phyloP scores from a whole-genome alignment of 805 yeast genomes.

The Metschnikowia proteae region DNA sequence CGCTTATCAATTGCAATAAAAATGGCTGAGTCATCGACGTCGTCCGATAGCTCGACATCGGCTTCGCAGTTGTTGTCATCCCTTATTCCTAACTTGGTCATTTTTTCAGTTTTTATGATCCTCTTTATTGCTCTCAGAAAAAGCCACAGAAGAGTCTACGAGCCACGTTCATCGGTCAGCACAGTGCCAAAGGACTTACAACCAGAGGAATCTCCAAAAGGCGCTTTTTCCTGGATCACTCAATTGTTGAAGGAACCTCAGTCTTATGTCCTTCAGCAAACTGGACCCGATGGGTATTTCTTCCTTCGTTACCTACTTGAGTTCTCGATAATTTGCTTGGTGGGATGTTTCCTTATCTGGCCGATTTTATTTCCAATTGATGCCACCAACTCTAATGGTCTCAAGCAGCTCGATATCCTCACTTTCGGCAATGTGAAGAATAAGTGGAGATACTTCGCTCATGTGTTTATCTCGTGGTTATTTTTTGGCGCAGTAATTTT shows the following conservation, averaged over 20 bases:
- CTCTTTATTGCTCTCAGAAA: slow-evolving; percentile 42
- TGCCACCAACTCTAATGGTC: slow-evolving; percentile 60
- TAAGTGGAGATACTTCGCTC: slow-evolving; percentile 67
- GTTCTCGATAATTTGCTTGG: slow-evolving; percentile 47
- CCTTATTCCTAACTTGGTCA: slow-evolving; percentile 41
- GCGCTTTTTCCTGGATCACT: slow-evolving; percentile 53
- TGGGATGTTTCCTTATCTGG: slow-evolving; percentile 55
- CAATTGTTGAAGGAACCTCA: slow-evolving; percentile 53
- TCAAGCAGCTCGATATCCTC: slow-evolving; percentile 59
- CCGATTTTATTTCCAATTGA: slow-evolving; percentile 72
- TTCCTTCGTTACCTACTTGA: slow-evolving; percentile 62
- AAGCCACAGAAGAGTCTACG: slow-evolving; percentile 46
- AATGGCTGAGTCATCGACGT: not conserved
- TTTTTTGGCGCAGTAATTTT: slow-evolving; percentile 64
- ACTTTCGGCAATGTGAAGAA: slow-evolving; percentile 60
- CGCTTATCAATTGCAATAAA: not conserved
- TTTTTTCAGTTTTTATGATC: slow-evolving; percentile 38
- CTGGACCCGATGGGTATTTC: slow-evolving; percentile 75
- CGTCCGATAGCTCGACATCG: slow-evolving; percentile 24
- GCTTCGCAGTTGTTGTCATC: slow-evolving; percentile 50
- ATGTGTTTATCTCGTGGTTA: slow-evolving; percentile 71
- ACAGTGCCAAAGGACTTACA: slow-evolving; percentile 44
- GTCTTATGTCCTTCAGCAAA: slow-evolving; percentile 59
- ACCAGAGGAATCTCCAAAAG: slow-evolving; percentile 43
- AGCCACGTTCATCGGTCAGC: slow-evolving; percentile 46